Conservation (phyloP, 495 filamentous ascomycete genomes). For the Oidiodendron maius region DNA sequence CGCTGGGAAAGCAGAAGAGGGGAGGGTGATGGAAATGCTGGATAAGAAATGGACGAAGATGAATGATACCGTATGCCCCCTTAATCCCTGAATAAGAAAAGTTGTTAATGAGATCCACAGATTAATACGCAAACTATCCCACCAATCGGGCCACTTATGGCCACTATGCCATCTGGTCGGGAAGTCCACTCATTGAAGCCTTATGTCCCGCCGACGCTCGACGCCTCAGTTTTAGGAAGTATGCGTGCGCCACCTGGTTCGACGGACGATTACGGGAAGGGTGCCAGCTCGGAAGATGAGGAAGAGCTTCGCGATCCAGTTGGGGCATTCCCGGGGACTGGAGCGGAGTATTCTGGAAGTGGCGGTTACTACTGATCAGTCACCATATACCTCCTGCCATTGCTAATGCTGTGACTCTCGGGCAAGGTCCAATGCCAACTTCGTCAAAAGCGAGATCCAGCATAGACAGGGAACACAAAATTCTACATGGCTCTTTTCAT, state of each 20-base stretch:
- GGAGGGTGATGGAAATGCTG: conserved; percentile 77
- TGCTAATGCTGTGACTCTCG: too few species aligned
- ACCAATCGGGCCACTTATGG: conserved; percentile 57
- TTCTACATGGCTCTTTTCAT: too few species aligned
- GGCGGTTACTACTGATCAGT: conserved; percentile 17
- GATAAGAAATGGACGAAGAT: conserved; percentile 85
- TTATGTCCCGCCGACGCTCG: conserved; percentile 53
- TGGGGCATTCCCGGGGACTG: conserved; percentile 36
- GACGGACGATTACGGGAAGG: conserved; percentile 41
- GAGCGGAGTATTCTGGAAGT: conserved; percentile 25
- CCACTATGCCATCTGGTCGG: conserved; percentile 77
- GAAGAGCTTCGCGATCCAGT: conserved; percentile 11
- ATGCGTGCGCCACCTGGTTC: conserved; percentile 43
- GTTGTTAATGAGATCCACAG: too few species aligned
- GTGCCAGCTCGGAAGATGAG: conserved; percentile 40
- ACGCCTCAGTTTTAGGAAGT: conserved; percentile 46
- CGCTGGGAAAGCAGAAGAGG: conserved; percentile 79
- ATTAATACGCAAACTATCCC: conserved; percentile 78
- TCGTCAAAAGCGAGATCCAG: too few species aligned
- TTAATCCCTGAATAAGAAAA: not conserved
- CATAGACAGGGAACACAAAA: too few species aligned
- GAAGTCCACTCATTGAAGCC: conserved; percentile 68
- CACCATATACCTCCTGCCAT: too few species aligned
- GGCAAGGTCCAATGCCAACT: too few species aligned
- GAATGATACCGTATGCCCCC: conserved; percentile 77